phyloP scores from a whole-genome alignment of 2,329 filamentous ascomycete species.

The Pseudopyrenochaeta lycopersici region DNA sequence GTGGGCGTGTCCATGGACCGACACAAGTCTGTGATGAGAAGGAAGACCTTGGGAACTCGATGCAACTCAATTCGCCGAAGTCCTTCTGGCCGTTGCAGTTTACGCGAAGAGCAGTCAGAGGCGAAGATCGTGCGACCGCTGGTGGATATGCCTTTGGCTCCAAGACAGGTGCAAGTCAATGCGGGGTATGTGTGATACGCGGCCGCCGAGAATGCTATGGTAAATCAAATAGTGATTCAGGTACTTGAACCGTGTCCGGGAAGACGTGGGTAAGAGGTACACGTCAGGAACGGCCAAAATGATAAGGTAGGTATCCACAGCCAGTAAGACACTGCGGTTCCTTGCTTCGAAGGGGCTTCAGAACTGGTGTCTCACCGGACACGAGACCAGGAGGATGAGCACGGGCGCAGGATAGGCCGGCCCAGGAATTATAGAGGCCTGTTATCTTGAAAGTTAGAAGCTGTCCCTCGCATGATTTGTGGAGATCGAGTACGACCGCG shows the following conservation, averaged over 20 bases:
- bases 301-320: slow-evolving; percentile 24
- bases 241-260: slow-evolving; percentile 18
- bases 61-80: not conserved
- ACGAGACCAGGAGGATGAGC: slow-evolving; percentile 21
- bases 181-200: slow-evolving; percentile 19
- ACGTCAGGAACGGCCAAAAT: slow-evolving; percentile 25
- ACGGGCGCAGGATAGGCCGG: slow-evolving; percentile 9
- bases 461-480: slow-evolving; percentile 37
- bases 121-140: slow-evolving; percentile 19
- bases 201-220: slow-evolving; percentile 7
- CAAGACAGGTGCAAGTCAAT: slow-evolving; percentile 21
- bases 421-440: slow-evolving; percentile 38
- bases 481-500: slow-evolving; percentile 27
- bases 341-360: slow-evolving; percentile 31
- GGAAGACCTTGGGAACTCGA: not conserved
- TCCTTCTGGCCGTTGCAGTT: not conserved
- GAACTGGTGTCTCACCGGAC: slow-evolving; percentile 26
- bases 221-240: slow-evolving; percentile 10
- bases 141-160: slow-evolving; percentile 13
- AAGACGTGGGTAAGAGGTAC: slow-evolving; percentile 13
- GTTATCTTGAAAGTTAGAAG: slow-evolving; percentile 34
- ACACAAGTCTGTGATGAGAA: slow-evolving; percentile 34
- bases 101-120: slow-evolving; percentile 10
- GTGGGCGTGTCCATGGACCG: slow-evolving; percentile 42
- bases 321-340: slow-evolving; percentile 33